Evolutionary conservation across 208 protist genomes (phyloP).

Genomic region (Jaenimonas drosophilae): DNA sequence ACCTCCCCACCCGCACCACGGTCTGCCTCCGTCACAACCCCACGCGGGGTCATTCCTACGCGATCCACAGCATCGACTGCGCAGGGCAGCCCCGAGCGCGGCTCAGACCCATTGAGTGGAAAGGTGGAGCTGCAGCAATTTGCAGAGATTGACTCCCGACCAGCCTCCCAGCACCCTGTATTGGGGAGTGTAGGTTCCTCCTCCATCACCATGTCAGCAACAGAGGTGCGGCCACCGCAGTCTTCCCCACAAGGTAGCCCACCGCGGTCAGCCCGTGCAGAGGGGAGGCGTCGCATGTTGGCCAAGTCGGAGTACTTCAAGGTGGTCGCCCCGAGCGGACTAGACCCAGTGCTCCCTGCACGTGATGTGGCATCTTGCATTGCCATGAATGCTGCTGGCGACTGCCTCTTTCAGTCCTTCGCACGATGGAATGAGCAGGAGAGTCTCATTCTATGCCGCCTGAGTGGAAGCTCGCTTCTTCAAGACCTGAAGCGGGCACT

Average conservation of each 20-base stretch:
- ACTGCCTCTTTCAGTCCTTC: slow-evolving; percentile 15
- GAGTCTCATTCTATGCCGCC: slow-evolving; percentile 15
- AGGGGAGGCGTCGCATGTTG: not conserved
- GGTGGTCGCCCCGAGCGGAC: not conserved
- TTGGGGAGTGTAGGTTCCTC: too few species aligned
- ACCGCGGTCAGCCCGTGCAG: not conserved
- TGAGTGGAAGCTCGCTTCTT: slow-evolving; percentile 17
- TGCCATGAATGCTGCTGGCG: slow-evolving; percentile 5
- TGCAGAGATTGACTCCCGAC: too few species aligned
- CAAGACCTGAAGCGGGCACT: slow-evolving; percentile 26
- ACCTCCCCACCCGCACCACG: too few species aligned
- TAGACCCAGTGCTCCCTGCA: not conserved
- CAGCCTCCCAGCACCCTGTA: too few species aligned
- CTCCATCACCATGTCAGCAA: too few species aligned
- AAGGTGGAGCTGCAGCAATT: too few species aligned
- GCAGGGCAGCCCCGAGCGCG: too few species aligned
- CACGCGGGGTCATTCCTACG: too few species aligned
- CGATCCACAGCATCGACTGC: too few species aligned
- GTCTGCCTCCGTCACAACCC: too few species aligned
- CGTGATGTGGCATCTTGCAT: slow-evolving; percentile 2
- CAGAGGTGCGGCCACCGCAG: not conserved
- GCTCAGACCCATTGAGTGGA: too few species aligned
- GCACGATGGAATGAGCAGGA: slow-evolving; percentile 25
- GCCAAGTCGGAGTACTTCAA: too few species aligned
- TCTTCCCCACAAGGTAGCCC: not conserved